Percentiles rank a stretch among this genome's conserved stretches.
Conservation (phyloP, 139 green algal species). For the Haematococcus lacustris region DNA sequence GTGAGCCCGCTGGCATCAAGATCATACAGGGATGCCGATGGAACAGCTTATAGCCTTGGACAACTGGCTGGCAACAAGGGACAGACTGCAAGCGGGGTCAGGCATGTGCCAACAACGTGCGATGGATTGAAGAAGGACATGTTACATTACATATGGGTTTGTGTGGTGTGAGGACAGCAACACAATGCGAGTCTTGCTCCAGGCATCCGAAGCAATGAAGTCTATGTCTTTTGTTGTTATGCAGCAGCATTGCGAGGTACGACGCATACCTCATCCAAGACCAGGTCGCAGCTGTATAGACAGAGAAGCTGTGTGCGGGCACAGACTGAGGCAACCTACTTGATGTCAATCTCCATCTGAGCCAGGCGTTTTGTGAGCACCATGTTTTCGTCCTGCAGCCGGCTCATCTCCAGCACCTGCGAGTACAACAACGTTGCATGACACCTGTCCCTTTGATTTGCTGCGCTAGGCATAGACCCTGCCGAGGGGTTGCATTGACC, state of each 20-base stretch:
- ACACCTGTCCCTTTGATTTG: no score
- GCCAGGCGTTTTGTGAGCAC: constrained; percentile 25
- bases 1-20: constrained; percentile 2
- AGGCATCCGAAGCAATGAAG: neutral
- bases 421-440: no score
- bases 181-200: neutral
- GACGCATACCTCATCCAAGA: neutral
- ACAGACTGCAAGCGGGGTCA: neutral
- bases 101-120: neutral
- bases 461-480: no score
- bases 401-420: constrained; percentile 31
- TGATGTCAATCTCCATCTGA: constrained; percentile 39
- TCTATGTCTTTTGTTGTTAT: neutral
- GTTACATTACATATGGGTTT: neutral
- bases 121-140: neutral
- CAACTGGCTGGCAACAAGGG: no score
- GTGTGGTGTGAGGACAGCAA: neutral
- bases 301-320: neutral
- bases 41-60: neutral
- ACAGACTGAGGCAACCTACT: constrained; percentile 11
- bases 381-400: constrained; percentile 44
- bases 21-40: neutral
- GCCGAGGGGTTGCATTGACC: no score
- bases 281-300: neutral
- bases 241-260: neutral